phyloP scores from a whole-genome alignment of 345 rosid species.

The Eucalyptus microcorys region DNA sequence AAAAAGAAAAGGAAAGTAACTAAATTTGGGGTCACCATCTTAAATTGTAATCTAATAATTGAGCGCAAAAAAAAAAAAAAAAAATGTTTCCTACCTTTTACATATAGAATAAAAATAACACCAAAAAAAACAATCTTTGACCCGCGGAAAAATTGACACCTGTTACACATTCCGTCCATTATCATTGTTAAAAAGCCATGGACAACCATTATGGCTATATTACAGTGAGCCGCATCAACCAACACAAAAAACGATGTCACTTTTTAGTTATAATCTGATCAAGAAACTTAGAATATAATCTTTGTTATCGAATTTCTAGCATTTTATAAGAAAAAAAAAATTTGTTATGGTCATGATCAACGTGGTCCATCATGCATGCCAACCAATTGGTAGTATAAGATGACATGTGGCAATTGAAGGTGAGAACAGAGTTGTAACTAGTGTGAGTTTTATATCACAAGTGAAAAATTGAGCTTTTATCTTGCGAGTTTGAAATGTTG shows the following conservation, averaged over 20 bases:
- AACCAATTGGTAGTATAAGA: not conserved
- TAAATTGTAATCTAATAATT: not conserved
- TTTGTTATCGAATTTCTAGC: not conserved
- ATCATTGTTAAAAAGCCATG: not conserved
- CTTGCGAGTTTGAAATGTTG: not conserved
- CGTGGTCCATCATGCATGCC: not conserved
- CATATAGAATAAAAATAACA: not conserved
- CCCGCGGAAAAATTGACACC: not conserved
- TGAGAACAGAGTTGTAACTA: not conserved
- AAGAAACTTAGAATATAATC: not conserved
- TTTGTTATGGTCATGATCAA: not conserved
- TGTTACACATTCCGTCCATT: not conserved
- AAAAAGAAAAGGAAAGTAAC: not conserved
- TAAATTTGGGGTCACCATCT: not conserved
- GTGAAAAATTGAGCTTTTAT: not conserved
- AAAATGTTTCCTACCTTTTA: not conserved
- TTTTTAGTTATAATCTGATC: not conserved
- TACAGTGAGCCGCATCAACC: not conserved
- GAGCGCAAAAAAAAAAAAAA: not conserved
- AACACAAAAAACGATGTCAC: not conserved
- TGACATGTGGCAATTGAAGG: not conserved
- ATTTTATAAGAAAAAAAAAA: too few relatives aligned
- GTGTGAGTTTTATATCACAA: not conserved
- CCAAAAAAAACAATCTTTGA: not conserved
- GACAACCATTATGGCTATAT: not conserved